A percentile compares a stretch with the other conserved stretches of the same genome.
These are phyloP conservation scores for Lophium mytilinum DNA, from an alignment of 495 filamentous ascomycete genomes.

Conservation along the genomic window DNA sequence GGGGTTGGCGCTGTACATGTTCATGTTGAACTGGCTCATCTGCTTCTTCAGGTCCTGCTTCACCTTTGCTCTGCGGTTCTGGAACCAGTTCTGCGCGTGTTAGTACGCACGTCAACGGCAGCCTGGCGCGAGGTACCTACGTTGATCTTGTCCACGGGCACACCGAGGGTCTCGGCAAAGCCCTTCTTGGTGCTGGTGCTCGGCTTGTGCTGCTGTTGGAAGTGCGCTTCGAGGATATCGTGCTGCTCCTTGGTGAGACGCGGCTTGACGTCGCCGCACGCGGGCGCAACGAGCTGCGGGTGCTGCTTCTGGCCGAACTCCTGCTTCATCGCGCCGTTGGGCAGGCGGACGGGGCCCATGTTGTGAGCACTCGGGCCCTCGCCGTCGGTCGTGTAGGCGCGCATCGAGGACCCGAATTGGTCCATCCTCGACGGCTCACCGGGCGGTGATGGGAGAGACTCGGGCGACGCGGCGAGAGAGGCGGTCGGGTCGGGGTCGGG, in stretches of 20 bases:
- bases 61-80: constrained; percentile 38
- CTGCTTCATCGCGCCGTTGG: not conserved
- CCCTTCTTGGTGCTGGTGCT: constrained; percentile 35
- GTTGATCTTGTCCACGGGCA: constrained; percentile 39
- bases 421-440: constrained; percentile 16
- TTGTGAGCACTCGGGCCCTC: constrained; percentile 3
- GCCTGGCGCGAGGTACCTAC: constrained; percentile 20
- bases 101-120: constrained; percentile 2
- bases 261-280: constrained; percentile 34
- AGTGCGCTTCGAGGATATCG: constrained; percentile 36
- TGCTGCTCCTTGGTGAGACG: constrained; percentile 39
- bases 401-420: constrained; percentile 16
- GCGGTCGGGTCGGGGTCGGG: not conserved
- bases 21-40: constrained; percentile 22
- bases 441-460: not conserved
- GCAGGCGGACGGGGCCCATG: constrained; percentile 1
- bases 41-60: constrained; percentile 39
- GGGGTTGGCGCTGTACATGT: constrained; percentile 4
- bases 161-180: constrained; percentile 32
- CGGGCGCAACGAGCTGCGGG: constrained; percentile 1
- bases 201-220: constrained; percentile 33
- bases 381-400: constrained; percentile 4
- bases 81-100: constrained; percentile 37
- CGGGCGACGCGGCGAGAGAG: not conserved
- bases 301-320: not conserved